phyloP scores from a whole-genome alignment of 2,329 filamentous ascomycete species.

The Sarocladium oryzae region DNA sequence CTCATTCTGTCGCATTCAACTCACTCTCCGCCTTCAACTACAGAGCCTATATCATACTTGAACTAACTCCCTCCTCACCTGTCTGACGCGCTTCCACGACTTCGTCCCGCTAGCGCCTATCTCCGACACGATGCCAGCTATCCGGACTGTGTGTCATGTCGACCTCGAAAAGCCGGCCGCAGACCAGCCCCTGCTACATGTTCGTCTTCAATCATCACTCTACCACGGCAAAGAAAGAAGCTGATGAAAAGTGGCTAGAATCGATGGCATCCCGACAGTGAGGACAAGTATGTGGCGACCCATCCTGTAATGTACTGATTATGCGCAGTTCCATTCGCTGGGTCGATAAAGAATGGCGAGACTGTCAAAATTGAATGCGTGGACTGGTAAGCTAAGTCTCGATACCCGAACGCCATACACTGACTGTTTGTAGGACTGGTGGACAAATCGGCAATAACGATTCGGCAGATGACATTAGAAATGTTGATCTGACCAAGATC shows the following conservation, averaged over 20 bases:
- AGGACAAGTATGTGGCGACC: constrained; percentile 15
- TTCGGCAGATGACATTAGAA: constrained; percentile 77
- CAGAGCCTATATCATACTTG: too few relatives aligned
- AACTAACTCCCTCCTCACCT: too few relatives aligned
- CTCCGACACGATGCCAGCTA: constrained; percentile 24
- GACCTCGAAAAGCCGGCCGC: constrained; percentile 20
- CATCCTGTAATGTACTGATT: neutral
- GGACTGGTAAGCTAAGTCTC: constrained; percentile 42
- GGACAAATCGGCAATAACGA: constrained; percentile 89
- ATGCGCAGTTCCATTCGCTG: constrained; percentile 61
- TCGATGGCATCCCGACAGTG: constrained; percentile 88
- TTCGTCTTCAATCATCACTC: constrained; percentile 31
- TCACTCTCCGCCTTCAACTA: too few relatives aligned
- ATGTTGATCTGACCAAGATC: constrained; percentile 76
- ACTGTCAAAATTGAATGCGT: constrained; percentile 91
- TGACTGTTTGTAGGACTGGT: constrained; percentile 45
- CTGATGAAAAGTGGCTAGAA: constrained; percentile 47
- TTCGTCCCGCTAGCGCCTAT: too few relatives aligned
- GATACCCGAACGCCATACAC: neutral
- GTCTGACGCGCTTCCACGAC: neutral
- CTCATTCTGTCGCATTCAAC: too few relatives aligned
- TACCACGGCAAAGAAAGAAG: neutral
- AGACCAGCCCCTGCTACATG: constrained; percentile 29
- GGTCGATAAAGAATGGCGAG: constrained; percentile 72
- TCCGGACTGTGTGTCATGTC: constrained; percentile 52